phyloP scores from a whole-genome alignment of 2,329 filamentous ascomycete genomes.

The Colletotrichum echinochloae region DNA sequence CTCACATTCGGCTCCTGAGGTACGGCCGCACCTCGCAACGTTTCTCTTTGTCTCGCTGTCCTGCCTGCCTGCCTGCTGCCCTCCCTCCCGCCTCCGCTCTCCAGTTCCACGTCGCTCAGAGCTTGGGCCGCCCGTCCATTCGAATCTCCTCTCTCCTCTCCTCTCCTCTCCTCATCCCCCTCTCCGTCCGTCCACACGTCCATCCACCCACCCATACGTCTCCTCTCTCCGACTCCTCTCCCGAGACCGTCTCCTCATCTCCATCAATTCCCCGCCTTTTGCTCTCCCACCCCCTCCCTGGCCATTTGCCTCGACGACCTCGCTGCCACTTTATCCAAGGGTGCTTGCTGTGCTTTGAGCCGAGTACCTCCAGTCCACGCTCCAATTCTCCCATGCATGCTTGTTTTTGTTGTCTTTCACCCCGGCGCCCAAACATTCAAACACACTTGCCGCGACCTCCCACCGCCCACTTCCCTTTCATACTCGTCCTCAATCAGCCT shows the following conservation, averaged over 20 bases:
- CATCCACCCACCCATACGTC: conserved; percentile 6
- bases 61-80: neutral
- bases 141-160: neutral
- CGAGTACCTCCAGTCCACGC: conserved; percentile 29
- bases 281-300: conserved; percentile 44
- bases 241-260: conserved; percentile 41
- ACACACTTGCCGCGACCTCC: conserved; percentile 32
- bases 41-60: conserved; percentile 31
- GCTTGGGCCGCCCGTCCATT: neutral
- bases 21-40: conserved; percentile 20
- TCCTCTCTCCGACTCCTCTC: conserved; percentile 36
- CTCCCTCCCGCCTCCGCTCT: conserved; percentile 7
- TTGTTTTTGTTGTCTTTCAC: conserved; percentile 34
- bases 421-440: conserved; percentile 34
- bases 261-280: conserved; percentile 43
- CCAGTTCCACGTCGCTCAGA: conserved; percentile 15
- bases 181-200: conserved; percentile 39
- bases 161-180: conserved; percentile 37
- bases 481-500: conserved; percentile 26
- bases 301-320: conserved; percentile 39
- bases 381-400: conserved; percentile 34
- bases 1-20: conserved; percentile 10
- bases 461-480: conserved; percentile 26
- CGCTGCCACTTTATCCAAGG: conserved; percentile 41
- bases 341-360: conserved; percentile 32